phyloP scores from a whole-genome alignment of 192 early-diverging fungal genomes.

The Linnemannia elongata region DNA sequence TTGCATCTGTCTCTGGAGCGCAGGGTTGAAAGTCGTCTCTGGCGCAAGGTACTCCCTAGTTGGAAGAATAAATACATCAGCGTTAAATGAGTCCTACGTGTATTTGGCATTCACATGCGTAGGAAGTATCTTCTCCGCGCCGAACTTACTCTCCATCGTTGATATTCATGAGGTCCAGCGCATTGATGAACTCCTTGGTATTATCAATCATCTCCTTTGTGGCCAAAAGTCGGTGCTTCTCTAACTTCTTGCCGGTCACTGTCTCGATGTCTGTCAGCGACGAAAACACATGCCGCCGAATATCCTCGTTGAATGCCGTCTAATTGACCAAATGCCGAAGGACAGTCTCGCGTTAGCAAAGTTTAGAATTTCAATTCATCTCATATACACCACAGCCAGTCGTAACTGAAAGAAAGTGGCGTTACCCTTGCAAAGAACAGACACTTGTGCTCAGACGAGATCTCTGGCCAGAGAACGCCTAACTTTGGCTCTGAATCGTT shows the following conservation, averaged over 20 bases:
- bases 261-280: slow-evolving; percentile 60
- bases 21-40: slow-evolving; percentile 73
- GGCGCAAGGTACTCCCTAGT: slow-evolving; percentile 65
- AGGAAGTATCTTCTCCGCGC: neutral
- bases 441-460: slow-evolving; percentile 50
- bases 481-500: slow-evolving; percentile 71
- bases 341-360: neutral
- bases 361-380: neutral
- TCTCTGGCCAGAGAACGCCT: slow-evolving; percentile 71
- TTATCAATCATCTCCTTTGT: slow-evolving; percentile 65
- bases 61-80: neutral
- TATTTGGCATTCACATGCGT: neutral
- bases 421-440: slow-evolving; percentile 64
- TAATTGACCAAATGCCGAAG: slow-evolving; percentile 29
- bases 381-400: neutral
- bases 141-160: slow-evolving; percentile 65
- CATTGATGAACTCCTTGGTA: slow-evolving; percentile 69
- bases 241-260: slow-evolving; percentile 58
- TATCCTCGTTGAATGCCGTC: slow-evolving; percentile 78
- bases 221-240: slow-evolving; percentile 59
- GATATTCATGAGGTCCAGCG: slow-evolving; percentile 71
- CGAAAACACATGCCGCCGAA: slow-evolving; percentile 66
- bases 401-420: neutral
- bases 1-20: slow-evolving; percentile 67
- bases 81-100: neutral